These are phyloP conservation scores for Ceriops tagal DNA, from an alignment of 345 rosid genomes.

Conservation along the genomic window DNA sequence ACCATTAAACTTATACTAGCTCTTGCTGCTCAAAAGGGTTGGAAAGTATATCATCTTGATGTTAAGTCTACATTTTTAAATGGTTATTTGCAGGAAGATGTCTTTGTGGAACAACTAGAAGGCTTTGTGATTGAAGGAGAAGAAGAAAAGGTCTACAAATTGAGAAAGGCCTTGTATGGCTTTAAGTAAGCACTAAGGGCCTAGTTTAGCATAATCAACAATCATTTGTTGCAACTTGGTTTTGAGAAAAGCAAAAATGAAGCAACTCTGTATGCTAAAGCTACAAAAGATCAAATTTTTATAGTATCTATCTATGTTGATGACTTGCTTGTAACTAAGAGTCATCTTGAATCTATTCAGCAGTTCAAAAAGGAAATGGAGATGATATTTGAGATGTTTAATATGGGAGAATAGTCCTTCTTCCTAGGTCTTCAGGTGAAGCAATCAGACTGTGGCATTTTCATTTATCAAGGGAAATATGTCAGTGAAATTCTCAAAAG, in stretches of 20 bases:
- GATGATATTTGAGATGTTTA: background rate
- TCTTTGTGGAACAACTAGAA: background rate
- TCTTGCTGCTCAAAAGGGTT: background rate
- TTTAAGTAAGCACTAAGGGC: background rate
- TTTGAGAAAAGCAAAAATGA: background rate
- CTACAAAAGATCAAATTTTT: background rate
- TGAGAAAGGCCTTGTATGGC: background rate
- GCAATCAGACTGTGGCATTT: background rate
- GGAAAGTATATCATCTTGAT: background rate
- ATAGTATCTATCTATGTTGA: background rate
- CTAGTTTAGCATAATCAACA: background rate
- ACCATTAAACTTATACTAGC: background rate
- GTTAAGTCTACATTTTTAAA: slow-evolving; percentile 1
- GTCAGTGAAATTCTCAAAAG: background rate
- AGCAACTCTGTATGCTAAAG: background rate
- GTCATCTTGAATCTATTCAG: background rate
- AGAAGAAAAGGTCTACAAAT: background rate
- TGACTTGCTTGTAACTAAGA: background rate
- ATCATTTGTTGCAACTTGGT: background rate
- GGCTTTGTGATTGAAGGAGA: background rate
- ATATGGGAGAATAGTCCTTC: background rate
- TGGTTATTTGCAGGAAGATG: background rate
- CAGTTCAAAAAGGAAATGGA: background rate
- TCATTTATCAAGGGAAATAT: no score
- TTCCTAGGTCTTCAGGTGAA: background rate